Base-by-base conservation (phyloP, 1,284 basidiomycete genomes). In the Sporisorium exsertum region DNA sequence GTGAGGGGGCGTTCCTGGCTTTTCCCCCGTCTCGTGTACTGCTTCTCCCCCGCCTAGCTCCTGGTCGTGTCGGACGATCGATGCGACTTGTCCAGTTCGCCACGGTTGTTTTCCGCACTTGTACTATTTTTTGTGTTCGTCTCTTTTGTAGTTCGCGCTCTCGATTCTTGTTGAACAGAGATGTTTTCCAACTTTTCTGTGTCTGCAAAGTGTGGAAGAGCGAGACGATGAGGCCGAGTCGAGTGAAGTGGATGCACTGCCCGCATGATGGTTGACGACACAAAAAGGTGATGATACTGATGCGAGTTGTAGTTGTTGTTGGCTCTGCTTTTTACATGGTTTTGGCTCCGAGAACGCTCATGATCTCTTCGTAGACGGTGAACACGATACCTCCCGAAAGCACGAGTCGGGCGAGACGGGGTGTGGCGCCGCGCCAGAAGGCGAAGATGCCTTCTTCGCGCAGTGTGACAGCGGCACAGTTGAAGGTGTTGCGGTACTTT, bases 361-460 rank as follows among this genome's bases (percentile, higher is more conserved):
- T 78, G 51, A 78, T 75, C 33, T 78, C 72, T 42, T 78, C 77
- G 63, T 78, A 78, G 49, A 95, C 90, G 0, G 94, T 95, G 85
- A 98, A 98, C 45, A 95, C 92, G 81, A 99, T 95, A 1, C 95
- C 96, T 18, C 96, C 95, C 64, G 92, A 93, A 87, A 97, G 86
- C 92, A 95, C 83, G 5, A 60, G 53, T 40, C 58, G 72, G 9
- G 65, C 67, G 43, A 81, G 63, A 50, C 81, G 68, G 13, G 69
- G 65, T 2, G 95, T 96, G 6, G 96, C 94, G 1, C 96, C 96
- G 24, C 93, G 93, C 96, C 96, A 99, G 87, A 99, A 97, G 51
- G 92, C 90, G 29, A 91, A 81, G 16, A 95, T 73, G 9, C 95
- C 95, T 84, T 97, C 94, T 86, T 96, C 60, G 27, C 72, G 72